phyloP scores from a whole-genome alignment of 805 yeast genomes.

The Maudiozyma saulgeensis region DNA sequence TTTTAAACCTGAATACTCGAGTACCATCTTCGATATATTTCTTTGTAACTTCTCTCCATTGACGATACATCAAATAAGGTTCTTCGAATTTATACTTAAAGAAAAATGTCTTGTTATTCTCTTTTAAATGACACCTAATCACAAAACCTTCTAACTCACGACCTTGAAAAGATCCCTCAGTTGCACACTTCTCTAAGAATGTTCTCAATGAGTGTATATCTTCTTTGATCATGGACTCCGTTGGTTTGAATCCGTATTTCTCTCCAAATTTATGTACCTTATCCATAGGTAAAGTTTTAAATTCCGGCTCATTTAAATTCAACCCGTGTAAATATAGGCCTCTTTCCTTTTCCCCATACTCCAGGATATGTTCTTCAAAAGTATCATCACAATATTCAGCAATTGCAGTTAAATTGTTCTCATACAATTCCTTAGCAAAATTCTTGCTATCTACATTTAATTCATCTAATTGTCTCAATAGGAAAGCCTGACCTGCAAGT shows the following conservation, averaged over 20 bases:
- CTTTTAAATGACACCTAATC: constrained; percentile 45
- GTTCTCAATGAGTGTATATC: constrained; percentile 35
- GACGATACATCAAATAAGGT: constrained; percentile 85
- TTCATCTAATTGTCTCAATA: constrained; percentile 42
- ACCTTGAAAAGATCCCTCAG: constrained; percentile 61
- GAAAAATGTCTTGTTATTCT: constrained; percentile 43
- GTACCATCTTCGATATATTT: constrained; percentile 33
- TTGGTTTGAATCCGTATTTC: constrained; percentile 59
- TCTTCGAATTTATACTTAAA: constrained; percentile 93
- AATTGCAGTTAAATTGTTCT: constrained; percentile 64
- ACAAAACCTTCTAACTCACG: constrained; percentile 91
- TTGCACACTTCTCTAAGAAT: constrained; percentile 48
- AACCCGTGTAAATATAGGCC: constrained; percentile 90
- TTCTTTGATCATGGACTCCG: constrained; percentile 37
- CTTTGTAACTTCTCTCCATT: constrained; percentile 80
- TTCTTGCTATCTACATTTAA: constrained; percentile 34
- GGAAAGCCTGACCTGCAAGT: constrained; percentile 50
- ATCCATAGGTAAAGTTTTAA: constrained; percentile 55
- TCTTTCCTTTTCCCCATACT: constrained; percentile 52
- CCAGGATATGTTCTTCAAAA: constrained; percentile 89
- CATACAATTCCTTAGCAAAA: constrained; percentile 48
- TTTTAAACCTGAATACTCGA: constrained; percentile 33
- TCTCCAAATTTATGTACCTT: constrained; percentile 52
- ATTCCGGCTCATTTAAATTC: constrained; percentile 54
- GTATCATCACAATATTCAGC: constrained; percentile 87